phyloP scores from a whole-genome alignment of 768 basidiomycete species.

The Pleurotus platypus region DNA sequence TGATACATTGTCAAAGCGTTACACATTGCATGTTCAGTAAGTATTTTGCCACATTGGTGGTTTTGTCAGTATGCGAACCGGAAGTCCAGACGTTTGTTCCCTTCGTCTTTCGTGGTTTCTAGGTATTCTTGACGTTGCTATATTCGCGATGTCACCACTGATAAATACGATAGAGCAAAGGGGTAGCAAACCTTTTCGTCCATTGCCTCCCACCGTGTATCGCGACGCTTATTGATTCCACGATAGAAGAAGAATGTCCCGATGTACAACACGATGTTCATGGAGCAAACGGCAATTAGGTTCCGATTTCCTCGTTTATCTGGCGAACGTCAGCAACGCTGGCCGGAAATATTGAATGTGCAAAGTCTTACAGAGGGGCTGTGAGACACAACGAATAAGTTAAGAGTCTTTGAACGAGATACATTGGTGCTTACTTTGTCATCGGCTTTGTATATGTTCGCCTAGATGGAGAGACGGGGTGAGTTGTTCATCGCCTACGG shows the following conservation, averaged over 20 bases:
- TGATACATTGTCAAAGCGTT: too few relatives aligned
- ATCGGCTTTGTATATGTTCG: slow-evolving; percentile 52
- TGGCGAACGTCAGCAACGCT: slow-evolving; percentile 13
- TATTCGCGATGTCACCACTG: not conserved
- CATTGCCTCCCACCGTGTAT: slow-evolving; percentile 49
- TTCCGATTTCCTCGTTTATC: slow-evolving; percentile 58
- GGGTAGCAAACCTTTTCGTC: slow-evolving; percentile 34
- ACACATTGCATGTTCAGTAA: too few relatives aligned
- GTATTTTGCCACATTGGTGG: not conserved
- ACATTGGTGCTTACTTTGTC: slow-evolving; percentile 32
- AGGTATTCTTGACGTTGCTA: slow-evolving; percentile 58
- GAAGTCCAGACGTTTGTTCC: slow-evolving; percentile 60
- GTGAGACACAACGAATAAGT: slow-evolving; percentile 1
- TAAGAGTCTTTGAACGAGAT: not conserved
- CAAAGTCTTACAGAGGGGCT: slow-evolving; percentile 30
- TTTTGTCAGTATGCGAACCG: slow-evolving; percentile 49
- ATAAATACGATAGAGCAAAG: not conserved
- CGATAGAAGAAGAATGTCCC: slow-evolving; percentile 54
- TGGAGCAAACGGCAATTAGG: slow-evolving; percentile 49
- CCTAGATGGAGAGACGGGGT: slow-evolving; percentile 21
- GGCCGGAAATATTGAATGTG: not conserved
- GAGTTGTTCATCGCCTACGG: not conserved
- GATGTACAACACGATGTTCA: slow-evolving; percentile 53
- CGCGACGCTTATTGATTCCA: slow-evolving; percentile 42
- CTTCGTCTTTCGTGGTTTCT: slow-evolving; percentile 56